Evolutionary conservation across 1,139 yeast genomes (phyloP).

Genomic region (Candida glucosophila): DNA sequence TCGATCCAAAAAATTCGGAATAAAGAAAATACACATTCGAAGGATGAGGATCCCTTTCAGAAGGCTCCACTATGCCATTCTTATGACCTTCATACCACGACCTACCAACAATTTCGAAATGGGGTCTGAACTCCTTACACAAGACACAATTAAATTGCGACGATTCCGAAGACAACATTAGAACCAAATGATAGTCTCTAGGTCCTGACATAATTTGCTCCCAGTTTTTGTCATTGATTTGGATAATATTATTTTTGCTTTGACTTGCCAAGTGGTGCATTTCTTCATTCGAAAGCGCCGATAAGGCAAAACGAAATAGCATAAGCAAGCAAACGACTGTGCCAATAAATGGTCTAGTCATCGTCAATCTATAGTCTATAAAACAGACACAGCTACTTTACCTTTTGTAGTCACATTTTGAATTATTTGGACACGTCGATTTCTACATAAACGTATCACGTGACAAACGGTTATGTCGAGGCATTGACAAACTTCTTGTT

Average conservation of each 20-base stretch:
- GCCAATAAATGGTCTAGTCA: too few relatives aligned
- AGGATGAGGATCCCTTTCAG: slow-evolving; percentile 14
- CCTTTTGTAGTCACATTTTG: too few relatives aligned
- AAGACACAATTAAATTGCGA: slow-evolving; percentile 69
- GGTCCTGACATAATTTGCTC: slow-evolving; percentile 54
- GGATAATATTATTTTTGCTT: slow-evolving; percentile 15
- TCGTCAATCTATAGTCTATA: too few relatives aligned
- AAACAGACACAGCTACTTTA: too few relatives aligned
- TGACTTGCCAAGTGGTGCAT: slow-evolving; percentile 14
- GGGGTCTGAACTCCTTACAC: slow-evolving; percentile 68
- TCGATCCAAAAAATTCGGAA: slow-evolving; percentile 60
- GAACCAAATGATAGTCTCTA: slow-evolving; percentile 59
- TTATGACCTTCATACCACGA: slow-evolving; percentile 46
- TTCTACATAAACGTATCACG: too few relatives aligned
- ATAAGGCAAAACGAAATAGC: too few relatives aligned
- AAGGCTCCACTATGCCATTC: slow-evolving; percentile 19
- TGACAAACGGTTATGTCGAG: slow-evolving; percentile 7
- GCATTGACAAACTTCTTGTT: slow-evolving; percentile 10
- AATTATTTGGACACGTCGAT: too few relatives aligned
- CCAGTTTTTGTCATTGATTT: slow-evolving; percentile 54
- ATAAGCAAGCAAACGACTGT: too few relatives aligned
- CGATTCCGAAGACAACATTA: slow-evolving; percentile 66
- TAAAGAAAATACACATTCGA: slow-evolving; percentile 55
- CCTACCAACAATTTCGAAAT: slow-evolving; percentile 46
- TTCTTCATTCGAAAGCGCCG: slow-evolving; percentile 22